Evolutionary conservation across 148 eudicot species (phyloP).

Genomic region (Amaranthus hypochondriacus): DNA sequence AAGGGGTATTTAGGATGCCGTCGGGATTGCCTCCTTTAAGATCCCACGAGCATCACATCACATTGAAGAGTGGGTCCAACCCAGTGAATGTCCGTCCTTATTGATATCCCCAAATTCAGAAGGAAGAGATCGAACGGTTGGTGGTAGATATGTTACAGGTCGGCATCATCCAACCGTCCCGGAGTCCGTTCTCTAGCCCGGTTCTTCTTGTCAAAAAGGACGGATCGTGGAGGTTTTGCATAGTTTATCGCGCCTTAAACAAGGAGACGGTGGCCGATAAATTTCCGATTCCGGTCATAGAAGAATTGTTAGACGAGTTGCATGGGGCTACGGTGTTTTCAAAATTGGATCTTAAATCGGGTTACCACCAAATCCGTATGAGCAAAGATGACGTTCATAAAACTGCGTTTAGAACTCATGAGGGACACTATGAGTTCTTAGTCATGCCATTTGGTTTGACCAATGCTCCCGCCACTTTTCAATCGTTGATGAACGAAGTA

Average conservation of each 20-base stretch:
- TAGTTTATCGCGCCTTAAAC: too few relatives aligned
- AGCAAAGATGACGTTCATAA: too few relatives aligned
- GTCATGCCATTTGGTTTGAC: neutral
- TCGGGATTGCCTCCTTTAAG: neutral
- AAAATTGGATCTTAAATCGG: too few relatives aligned
- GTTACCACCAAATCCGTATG: too few relatives aligned
- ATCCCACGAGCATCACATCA: neutral
- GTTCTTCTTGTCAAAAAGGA: neutral
- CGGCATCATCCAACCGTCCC: neutral
- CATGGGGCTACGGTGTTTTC: too few relatives aligned
- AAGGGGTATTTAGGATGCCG: neutral
- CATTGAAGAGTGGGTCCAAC: neutral
- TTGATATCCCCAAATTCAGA: neutral
- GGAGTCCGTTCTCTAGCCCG: neutral
- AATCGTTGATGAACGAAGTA: neutral
- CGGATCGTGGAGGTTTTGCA: neutral
- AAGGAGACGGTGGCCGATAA: too few relatives aligned
- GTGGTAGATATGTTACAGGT: neutral
- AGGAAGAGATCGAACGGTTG: too few relatives aligned
- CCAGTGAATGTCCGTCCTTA: neutral
- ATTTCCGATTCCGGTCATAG: neutral
- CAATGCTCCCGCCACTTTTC: neutral
- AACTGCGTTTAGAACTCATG: too few relatives aligned
- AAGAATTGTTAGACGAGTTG: neutral
- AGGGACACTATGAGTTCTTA: too few relatives aligned